Conservation (phyloP, 108 stramenopile genomes). For the Cyclostephanos tholiformis region DNA sequence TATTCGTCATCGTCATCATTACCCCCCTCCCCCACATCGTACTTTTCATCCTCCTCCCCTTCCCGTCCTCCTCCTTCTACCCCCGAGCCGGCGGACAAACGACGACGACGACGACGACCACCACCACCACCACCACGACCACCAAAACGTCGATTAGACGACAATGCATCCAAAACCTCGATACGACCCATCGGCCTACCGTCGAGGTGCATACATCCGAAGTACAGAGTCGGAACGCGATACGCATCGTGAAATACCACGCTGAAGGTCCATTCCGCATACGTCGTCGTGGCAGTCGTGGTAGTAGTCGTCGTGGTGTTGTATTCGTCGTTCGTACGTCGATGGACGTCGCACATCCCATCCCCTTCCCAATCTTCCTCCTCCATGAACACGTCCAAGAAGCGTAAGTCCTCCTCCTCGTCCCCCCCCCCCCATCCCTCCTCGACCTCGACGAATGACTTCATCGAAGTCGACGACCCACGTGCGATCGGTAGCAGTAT, state of each 20-base stretch:
- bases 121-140: too few relatives aligned
- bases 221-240: slow-evolving; percentile 73
- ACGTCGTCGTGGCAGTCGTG: not conserved
- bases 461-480: too few relatives aligned
- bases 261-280: slow-evolving; percentile 63
- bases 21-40: not conserved
- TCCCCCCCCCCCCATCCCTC: too few relatives aligned
- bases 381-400: too few relatives aligned
- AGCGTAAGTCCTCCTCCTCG: not conserved
- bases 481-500: not conserved
- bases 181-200: slow-evolving; percentile 45
- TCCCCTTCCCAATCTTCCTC: too few relatives aligned
- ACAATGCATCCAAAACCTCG: slow-evolving; percentile 37
- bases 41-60: slow-evolving; percentile 3
- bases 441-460: not conserved
- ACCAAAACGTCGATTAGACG: not conserved
- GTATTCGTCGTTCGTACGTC: not conserved
- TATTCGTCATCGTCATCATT: not conserved
- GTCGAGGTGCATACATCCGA: slow-evolving; percentile 44
- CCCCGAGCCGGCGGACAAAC: too few relatives aligned
- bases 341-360: not conserved
- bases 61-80: not conserved
- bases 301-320: not conserved
- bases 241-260: slow-evolving; percentile 68
- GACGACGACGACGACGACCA: too few relatives aligned